Conservation (phyloP, 2,329 filamentous ascomycete species). For the Ceratocystis smalleyi region DNA sequence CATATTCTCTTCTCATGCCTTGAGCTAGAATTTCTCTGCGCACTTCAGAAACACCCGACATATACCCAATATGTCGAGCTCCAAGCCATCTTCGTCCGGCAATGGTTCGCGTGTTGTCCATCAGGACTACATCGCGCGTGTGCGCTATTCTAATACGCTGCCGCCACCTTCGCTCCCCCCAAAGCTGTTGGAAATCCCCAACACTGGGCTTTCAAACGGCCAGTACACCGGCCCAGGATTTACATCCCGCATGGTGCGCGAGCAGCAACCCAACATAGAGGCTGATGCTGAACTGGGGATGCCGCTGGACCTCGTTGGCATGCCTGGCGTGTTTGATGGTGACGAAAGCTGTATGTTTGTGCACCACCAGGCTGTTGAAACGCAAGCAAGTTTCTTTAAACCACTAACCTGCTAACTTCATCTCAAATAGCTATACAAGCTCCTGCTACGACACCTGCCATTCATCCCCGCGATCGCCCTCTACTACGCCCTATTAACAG, state of each 20-base stretch:
- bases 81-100: slow-evolving; percentile 10
- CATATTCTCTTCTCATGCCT: background rate
- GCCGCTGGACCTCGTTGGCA: slow-evolving; percentile 87
- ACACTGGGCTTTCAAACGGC: slow-evolving; percentile 69
- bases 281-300: slow-evolving; percentile 95
- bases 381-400: background rate
- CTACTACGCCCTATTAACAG: slow-evolving; percentile 72
- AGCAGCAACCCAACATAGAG: slow-evolving; percentile 91
- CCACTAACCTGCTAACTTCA: background rate
- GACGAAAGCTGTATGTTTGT: slow-evolving; percentile 67
- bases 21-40: background rate
- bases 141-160: slow-evolving; percentile 88
- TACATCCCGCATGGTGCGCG: slow-evolving; percentile 72
- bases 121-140: slow-evolving; percentile 93
- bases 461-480: slow-evolving; percentile 71
- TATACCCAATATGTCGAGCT: slow-evolving; percentile 10
- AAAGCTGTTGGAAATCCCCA: slow-evolving; percentile 93
- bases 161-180: slow-evolving; percentile 87
- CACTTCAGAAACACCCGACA: background rate
- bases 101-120: slow-evolving; percentile 49
- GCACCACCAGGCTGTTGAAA: background rate
- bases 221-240: slow-evolving; percentile 86
- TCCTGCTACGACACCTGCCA: slow-evolving; percentile 49
- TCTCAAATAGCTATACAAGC: slow-evolving; percentile 58
- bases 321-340: slow-evolving; percentile 87